phyloP scores from a whole-genome alignment of 257 asterid genomes.

The Euphrasia confusa region DNA sequence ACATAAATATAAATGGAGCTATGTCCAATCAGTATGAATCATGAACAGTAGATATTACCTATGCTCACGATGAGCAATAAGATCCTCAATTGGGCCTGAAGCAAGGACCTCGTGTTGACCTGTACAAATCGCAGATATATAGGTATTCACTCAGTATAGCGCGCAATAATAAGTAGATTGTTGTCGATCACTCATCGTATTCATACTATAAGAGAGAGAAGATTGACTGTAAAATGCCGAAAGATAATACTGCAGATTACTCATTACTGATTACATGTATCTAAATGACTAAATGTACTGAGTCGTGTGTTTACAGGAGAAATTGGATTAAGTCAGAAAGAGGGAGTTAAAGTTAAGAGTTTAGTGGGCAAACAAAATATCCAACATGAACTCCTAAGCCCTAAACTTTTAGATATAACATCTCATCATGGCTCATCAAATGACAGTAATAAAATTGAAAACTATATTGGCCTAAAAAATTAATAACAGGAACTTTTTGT shows the following conservation, averaged over 20 bases:
- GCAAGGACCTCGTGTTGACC: conserved; percentile 98
- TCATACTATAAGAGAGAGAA: background rate
- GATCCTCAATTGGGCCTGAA: conserved; percentile 99
- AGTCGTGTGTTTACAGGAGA: background rate
- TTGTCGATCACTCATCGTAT: conserved; percentile 3
- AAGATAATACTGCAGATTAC: conserved; percentile 16
- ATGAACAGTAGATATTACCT: conserved; percentile 44
- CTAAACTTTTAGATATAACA: conserved; percentile 2
- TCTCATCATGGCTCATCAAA: conserved; percentile 18
- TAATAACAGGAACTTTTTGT: conserved; percentile 5
- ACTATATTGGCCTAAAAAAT: background rate
- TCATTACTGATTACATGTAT: conserved; percentile 4
- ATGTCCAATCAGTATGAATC: conserved; percentile 16
- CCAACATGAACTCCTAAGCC: background rate
- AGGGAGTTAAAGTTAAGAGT: background rate
- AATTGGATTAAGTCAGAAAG: background rate
- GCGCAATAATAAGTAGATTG: conserved; percentile 7
- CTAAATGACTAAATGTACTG: background rate
- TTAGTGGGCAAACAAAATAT: background rate
- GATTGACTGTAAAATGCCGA: conserved; percentile 5
- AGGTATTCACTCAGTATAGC: conserved; percentile 17
- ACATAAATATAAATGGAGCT: conserved; percentile 19
- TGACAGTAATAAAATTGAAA: conserved; percentile 12
- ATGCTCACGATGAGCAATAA: conserved; percentile 98
- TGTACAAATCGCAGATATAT: conserved; percentile 28